These are phyloP conservation scores for Verticillium isaacii DNA, from an alignment of 2,329 filamentous ascomycete species.

Conservation along the genomic window DNA sequence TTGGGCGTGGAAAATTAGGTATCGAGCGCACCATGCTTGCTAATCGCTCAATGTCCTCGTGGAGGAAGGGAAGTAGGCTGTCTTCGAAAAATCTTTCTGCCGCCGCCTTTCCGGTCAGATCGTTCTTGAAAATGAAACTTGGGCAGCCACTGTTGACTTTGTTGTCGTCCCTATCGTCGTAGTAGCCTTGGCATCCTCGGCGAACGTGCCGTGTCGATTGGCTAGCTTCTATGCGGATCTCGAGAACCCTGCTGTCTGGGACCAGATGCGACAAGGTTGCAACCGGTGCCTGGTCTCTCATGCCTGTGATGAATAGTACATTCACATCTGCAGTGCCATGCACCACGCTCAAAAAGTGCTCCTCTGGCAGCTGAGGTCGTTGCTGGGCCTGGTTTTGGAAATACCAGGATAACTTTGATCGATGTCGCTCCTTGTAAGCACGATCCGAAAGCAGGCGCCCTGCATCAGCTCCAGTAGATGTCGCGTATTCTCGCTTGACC, in stretches of 20 bases:
- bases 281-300: slow-evolving; percentile 57
- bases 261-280: slow-evolving; percentile 49
- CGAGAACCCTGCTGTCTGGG: slow-evolving; percentile 44
- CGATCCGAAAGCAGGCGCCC: too few species aligned
- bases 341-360: slow-evolving; percentile 25
- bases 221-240: slow-evolving; percentile 42
- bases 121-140: slow-evolving; percentile 46
- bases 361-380: too few species aligned
- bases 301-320: slow-evolving; percentile 58
- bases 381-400: too few species aligned
- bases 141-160: slow-evolving; percentile 19
- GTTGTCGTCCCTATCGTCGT: slow-evolving; percentile 19
- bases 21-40: slow-evolving; percentile 42
- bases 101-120: slow-evolving; percentile 31
- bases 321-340: slow-evolving; percentile 34
- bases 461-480: too few species aligned
- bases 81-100: slow-evolving; percentile 34
- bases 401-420: too few species aligned
- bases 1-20: slow-evolving; percentile 43
- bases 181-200: slow-evolving; percentile 6
- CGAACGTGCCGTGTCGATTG: slow-evolving; percentile 29
- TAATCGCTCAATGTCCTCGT: slow-evolving; percentile 40
- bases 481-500: too few species aligned
- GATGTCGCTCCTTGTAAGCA: too few species aligned
- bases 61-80: slow-evolving; percentile 38